Evolutionary conservation across 2,329 filamentous ascomycete species (phyloP).

Genomic region (Colletotrichum spaethianum): DNA sequence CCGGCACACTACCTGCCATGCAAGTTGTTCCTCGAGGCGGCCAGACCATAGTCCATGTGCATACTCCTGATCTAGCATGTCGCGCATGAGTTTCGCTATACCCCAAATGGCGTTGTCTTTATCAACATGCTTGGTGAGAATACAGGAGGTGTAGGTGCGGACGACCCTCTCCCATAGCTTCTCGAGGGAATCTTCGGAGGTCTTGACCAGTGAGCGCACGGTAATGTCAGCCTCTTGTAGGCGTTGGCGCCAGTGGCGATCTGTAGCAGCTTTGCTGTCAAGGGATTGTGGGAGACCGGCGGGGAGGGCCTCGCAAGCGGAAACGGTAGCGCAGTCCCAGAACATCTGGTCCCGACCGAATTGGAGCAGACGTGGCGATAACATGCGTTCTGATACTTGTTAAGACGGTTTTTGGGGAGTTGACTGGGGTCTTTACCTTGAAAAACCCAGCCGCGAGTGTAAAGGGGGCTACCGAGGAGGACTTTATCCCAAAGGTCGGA

Average conservation of each 20-base stretch:
- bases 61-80: neutral
- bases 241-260: conserved; percentile 18
- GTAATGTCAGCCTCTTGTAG: conserved; percentile 14
- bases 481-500: conserved; percentile 19
- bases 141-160: neutral
- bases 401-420: too few relatives aligned
- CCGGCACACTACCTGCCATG: neutral
- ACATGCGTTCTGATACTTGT: conserved; percentile 25
- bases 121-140: neutral
- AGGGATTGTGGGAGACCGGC: conserved; percentile 34
- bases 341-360: conserved; percentile 42
- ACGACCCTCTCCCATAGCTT: neutral
- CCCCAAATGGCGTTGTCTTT: neutral
- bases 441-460: conserved; percentile 29
- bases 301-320: conserved; percentile 43
- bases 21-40: neutral
- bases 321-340: conserved; percentile 45
- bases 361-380: conserved; percentile 44
- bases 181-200: neutral
- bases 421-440: conserved; percentile 2
- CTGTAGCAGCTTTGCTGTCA: neutral
- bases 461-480: conserved; percentile 11
- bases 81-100: neutral
- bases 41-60: neutral
- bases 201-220: neutral